Conservation (phyloP, 768 basidiomycete genomes). For the Panaeolus papilionaceus region DNA sequence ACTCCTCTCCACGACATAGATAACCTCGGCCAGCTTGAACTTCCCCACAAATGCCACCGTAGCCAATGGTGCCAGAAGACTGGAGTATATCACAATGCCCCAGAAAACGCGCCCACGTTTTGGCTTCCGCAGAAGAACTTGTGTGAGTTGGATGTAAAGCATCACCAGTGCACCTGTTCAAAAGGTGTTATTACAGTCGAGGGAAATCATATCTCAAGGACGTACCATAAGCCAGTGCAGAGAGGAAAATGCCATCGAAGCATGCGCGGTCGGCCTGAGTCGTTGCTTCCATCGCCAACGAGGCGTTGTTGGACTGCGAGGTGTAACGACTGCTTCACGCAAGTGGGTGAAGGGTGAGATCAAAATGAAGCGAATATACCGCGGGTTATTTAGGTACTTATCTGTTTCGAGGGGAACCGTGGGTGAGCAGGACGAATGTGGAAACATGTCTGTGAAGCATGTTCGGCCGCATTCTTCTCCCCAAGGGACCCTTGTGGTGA, state of each 20-base stretch:
- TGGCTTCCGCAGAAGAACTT: slow-evolving; percentile 42
- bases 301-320: slow-evolving; percentile 6
- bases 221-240: slow-evolving; percentile 42
- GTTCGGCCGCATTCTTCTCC: slow-evolving; percentile 10
- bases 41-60: slow-evolving; percentile 38
- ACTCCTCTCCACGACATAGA: slow-evolving; percentile 34
- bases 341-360: slow-evolving; percentile 19
- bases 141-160: slow-evolving; percentile 44
- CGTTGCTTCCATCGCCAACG: slow-evolving; percentile 17
- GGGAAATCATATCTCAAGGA: neutral
- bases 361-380: slow-evolving; percentile 11
- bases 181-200: neutral
- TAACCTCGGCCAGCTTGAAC: slow-evolving; percentile 37
- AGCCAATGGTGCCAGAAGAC: slow-evolving; percentile 37
- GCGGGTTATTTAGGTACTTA: slow-evolving; percentile 22
- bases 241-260: slow-evolving; percentile 41
- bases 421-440: neutral
- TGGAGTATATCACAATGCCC: slow-evolving; percentile 40
- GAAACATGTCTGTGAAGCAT: slow-evolving; percentile 5
- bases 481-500: neutral
- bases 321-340: slow-evolving; percentile 15
- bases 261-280: slow-evolving; percentile 30
- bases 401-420: slow-evolving; percentile 13
- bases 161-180: slow-evolving; percentile 44
- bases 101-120: slow-evolving; percentile 41